Percentiles rank a stretch among this genome's conserved stretches.
These are phyloP conservation scores for Moesziomyces antarcticus DNA, from an alignment of 1,284 basidiomycete genomes.

Conservation along the genomic window DNA sequence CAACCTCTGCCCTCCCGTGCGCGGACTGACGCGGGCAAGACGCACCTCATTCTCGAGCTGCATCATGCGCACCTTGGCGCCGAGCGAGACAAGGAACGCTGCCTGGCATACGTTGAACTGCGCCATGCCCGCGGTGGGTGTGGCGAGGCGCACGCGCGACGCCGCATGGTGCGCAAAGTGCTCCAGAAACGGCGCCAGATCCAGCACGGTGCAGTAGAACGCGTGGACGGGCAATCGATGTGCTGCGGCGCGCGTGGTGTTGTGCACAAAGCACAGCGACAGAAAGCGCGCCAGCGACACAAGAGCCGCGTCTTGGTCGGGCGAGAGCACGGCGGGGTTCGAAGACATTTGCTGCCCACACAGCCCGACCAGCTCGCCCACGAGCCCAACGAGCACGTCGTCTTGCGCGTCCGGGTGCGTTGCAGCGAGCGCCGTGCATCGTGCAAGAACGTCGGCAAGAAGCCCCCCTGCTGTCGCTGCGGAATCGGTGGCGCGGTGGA, in stretches of 20 bases:
- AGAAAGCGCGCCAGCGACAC: slow-evolving; percentile 20
- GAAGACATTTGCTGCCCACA: slow-evolving; percentile 42
- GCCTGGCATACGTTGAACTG: slow-evolving; percentile 32
- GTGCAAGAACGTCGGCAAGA: slow-evolving; percentile 6
- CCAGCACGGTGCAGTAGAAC: slow-evolving; percentile 45
- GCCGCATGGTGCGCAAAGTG: slow-evolving; percentile 35
- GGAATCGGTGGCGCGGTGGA: neutral
- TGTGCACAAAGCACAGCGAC: slow-evolving; percentile 25
- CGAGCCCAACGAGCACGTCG: slow-evolving; percentile 4
- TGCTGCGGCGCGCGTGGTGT: slow-evolving; percentile 10
- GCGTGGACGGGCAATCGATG: slow-evolving; percentile 15
- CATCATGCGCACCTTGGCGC: slow-evolving; percentile 48
- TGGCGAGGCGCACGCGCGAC: slow-evolving; percentile 2
- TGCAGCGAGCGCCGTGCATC: no score
- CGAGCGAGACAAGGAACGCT: slow-evolving; percentile 46
- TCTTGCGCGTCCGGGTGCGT: neutral
- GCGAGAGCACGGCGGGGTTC: slow-evolving; percentile 33
- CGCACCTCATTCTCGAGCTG: slow-evolving; percentile 51
- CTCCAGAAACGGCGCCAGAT: slow-evolving; percentile 42
- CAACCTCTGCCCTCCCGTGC: neutral
- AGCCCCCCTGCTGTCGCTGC: slow-evolving; percentile 1
- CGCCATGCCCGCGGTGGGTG: slow-evolving; percentile 3
- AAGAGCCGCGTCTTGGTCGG: slow-evolving; percentile 21
- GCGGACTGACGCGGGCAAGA: neutral
- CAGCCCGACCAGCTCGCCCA: slow-evolving; percentile 35